Conservation (phyloP, 2,329 filamentous ascomycete species). For the Ceratocystis destructans region DNA sequence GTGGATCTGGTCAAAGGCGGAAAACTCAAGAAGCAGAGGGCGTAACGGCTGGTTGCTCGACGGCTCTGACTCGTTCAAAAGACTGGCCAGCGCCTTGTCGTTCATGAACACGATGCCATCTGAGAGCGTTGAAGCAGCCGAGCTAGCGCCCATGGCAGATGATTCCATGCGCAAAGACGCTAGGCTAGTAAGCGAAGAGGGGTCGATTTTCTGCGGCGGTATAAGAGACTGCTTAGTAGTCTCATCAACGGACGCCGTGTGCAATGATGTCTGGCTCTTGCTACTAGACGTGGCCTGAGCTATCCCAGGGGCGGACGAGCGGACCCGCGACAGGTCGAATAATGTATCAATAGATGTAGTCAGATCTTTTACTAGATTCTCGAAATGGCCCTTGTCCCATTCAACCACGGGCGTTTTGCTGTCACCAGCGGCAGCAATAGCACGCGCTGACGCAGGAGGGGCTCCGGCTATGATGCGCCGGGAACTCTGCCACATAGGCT, state of each 20-base stretch:
- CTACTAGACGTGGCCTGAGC: neutral
- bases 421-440: slow-evolving; percentile 31
- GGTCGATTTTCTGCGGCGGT: slow-evolving; percentile 47
- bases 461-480: slow-evolving; percentile 22
- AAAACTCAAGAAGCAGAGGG: slow-evolving; percentile 59
- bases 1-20: slow-evolving; percentile 48
- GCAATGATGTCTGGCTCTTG: slow-evolving; percentile 21
- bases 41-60: slow-evolving; percentile 3
- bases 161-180: slow-evolving; percentile 10
- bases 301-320: slow-evolving; percentile 31
- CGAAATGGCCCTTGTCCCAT: slow-evolving; percentile 60
- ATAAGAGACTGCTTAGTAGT: slow-evolving; percentile 43
- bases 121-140: neutral
- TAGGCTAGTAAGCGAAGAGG: slow-evolving; percentile 37
- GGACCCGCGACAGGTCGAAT: slow-evolving; percentile 59
- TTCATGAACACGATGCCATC: slow-evolving; percentile 30
- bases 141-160: slow-evolving; percentile 5
- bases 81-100: slow-evolving; percentile 28
- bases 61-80: slow-evolving; percentile 7
- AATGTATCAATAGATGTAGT: slow-evolving; percentile 68
- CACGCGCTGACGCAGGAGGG: neutral
- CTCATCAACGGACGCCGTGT: slow-evolving; percentile 28
- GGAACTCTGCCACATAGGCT: slow-evolving; percentile 54
- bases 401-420: slow-evolving; percentile 43
- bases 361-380: slow-evolving; percentile 59